These are phyloP conservation scores for Hyaloperonospora brassicae DNA, from an alignment of 352 stramenopile species.

Conservation along the genomic window DNA sequence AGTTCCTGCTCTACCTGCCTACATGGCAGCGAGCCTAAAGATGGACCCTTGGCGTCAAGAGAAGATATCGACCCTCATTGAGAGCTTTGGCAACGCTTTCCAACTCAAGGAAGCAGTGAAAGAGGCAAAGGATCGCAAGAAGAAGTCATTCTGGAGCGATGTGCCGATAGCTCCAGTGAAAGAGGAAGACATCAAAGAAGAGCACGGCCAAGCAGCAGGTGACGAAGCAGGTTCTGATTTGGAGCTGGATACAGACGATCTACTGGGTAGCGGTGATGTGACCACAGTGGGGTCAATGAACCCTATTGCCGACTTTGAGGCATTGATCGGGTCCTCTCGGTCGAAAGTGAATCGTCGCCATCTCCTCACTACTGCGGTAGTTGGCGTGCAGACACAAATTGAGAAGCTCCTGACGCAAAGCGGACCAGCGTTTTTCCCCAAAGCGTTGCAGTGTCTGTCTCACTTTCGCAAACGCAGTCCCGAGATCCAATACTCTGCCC, in stretches of 20 bases:
- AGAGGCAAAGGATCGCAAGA: constrained; percentile 53
- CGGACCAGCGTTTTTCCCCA: constrained; percentile 45
- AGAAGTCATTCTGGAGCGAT: constrained; percentile 79
- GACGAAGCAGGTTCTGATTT: constrained; percentile 42
- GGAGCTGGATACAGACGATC: constrained; percentile 63
- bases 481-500: constrained; percentile 60
- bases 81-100: constrained; percentile 65
- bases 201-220: constrained; percentile 18
- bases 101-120: constrained; percentile 70
- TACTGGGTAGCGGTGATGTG: constrained; percentile 56
- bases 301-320: constrained; percentile 75
- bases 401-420: constrained; percentile 48
- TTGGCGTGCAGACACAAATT: constrained; percentile 64
- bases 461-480: constrained; percentile 65
- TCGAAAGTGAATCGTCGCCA: constrained; percentile 35
- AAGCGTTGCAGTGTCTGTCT: constrained; percentile 57
- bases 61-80: constrained; percentile 49
- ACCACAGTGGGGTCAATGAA: constrained; percentile 78
- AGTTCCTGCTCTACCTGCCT: constrained; percentile 43
- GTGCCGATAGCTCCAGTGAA: constrained; percentile 27
- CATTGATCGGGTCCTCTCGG: constrained; percentile 41
- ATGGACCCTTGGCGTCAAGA: constrained; percentile 44
- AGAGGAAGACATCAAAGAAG: constrained; percentile 38
- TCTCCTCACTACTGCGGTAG: constrained; percentile 41
- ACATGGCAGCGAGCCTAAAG: constrained; percentile 52